phyloP scores from a whole-genome alignment of 352 stramenopile species.

The Phytophthora lateralis region DNA sequence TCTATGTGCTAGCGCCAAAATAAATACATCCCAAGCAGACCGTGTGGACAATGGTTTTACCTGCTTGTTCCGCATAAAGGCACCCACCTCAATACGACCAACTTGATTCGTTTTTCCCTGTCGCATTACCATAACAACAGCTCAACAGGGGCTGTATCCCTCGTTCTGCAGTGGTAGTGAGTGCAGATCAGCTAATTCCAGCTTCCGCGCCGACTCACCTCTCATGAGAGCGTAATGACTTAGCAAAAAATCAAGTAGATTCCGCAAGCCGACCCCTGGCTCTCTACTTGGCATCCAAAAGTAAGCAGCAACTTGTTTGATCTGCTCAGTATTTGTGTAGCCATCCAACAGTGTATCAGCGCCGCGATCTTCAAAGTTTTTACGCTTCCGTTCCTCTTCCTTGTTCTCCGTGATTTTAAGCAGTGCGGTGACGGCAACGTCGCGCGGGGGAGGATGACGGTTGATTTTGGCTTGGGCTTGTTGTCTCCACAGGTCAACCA shows the following conservation, averaged over 20 bases:
- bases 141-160: conserved; percentile 1
- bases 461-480: conserved; percentile 1
- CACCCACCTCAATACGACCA: conserved; percentile 3
- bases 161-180: conserved; percentile 11
- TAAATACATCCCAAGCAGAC: conserved; percentile 4
- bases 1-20: conserved; percentile 19
- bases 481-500: conserved; percentile 10
- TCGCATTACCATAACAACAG: conserved; percentile 11
- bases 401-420: conserved; percentile 3
- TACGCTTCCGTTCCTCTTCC: conserved; percentile 10
- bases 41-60: conserved; percentile 2
- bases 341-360: conserved; percentile 6
- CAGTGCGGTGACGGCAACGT: conserved; percentile 6
- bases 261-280: not conserved
- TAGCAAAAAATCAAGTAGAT: conserved; percentile 8
- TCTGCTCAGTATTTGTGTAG: conserved; percentile 6
- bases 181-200: conserved; percentile 14
- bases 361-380: conserved; percentile 16
- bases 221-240: conserved; percentile 11
- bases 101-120: conserved; percentile 21
- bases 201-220: not conserved
- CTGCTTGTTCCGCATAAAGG: conserved; percentile 12
- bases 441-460: not conserved
- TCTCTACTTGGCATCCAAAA: not conserved
- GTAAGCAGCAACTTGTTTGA: not conserved